Evolutionary conservation across 371 early-diverging fungal species (phyloP).

Genomic region (Actinomortierella wolfii): DNA sequence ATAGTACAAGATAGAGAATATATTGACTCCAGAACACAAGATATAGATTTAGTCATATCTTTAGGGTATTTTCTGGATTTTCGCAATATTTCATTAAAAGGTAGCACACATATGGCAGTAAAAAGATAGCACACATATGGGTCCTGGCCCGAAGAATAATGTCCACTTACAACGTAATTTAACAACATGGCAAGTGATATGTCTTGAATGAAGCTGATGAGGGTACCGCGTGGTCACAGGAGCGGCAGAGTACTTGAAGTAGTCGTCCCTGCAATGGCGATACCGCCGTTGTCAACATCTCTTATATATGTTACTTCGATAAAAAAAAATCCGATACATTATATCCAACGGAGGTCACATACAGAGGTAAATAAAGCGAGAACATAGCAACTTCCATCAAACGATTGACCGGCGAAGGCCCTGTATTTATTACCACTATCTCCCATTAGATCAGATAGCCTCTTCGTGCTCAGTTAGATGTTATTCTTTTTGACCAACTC

Average conservation of each 20-base stretch:
- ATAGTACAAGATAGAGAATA: no score
- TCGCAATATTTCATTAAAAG: no score
- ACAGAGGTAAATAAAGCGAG: background rate
- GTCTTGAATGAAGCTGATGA: background rate
- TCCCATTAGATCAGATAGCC: background rate
- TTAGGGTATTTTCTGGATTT: no score
- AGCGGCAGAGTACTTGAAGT: background rate
- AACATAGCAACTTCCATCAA: background rate
- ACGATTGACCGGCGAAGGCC: background rate
- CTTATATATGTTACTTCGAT: background rate
- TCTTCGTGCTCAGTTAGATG: background rate
- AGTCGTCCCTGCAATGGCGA: background rate
- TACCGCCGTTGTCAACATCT: background rate
- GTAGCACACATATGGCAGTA: no score
- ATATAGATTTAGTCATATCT: no score
- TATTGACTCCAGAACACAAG: no score
- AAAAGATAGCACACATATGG: no score
- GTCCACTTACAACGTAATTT: background rate
- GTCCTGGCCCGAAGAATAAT: no score
- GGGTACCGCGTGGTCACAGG: background rate
- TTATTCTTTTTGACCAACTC: background rate
- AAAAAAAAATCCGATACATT: background rate
- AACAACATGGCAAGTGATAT: conserved; percentile 1
- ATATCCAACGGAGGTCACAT: background rate
- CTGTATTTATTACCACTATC: background rate